Evolutionary conservation across 768 basidiomycete species (phyloP).

Genomic region (Termitomyces sp.): DNA sequence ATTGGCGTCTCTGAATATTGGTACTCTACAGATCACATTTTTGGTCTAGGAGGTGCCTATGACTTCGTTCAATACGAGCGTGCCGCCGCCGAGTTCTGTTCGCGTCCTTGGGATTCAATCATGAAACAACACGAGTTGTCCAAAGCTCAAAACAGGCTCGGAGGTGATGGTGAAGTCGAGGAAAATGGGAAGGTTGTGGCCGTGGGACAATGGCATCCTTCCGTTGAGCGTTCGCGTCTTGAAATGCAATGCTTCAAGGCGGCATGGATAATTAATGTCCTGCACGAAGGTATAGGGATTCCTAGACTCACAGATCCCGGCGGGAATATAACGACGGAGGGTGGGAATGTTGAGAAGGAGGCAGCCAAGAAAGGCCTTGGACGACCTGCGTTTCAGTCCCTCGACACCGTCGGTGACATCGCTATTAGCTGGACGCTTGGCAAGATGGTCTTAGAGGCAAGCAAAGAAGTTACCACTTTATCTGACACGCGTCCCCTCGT

Average conservation of each 20-base stretch:
- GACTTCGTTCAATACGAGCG: conserved; percentile 96
- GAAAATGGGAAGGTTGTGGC: conserved; percentile 55
- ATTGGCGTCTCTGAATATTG: conserved; percentile 99
- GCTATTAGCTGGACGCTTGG: conserved; percentile 98
- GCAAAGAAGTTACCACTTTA: conserved; percentile 65
- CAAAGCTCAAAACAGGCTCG: conserved; percentile 38
- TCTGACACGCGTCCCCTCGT: conserved; percentile 49
- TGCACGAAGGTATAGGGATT: conserved; percentile 94
- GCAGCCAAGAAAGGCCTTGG: conserved; percentile 82
- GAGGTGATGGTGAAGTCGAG: conserved; percentile 62
- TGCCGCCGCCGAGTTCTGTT: conserved; percentile 83
- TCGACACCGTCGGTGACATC: conserved; percentile 88
- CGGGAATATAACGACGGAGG: conserved; percentile 67
- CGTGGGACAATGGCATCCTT: conserved; percentile 61
- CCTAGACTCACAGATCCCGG: conserved; percentile 85
- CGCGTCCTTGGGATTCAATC: conserved; percentile 72
- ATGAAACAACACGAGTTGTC: conserved; percentile 58
- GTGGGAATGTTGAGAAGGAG: conserved; percentile 65
- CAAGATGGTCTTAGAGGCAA: conserved; percentile 98
- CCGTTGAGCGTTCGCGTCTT: conserved; percentile 78
- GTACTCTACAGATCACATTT: conserved; percentile 98
- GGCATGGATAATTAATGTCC: conserved; percentile 93
- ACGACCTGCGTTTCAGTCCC: conserved; percentile 81
- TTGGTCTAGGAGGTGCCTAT: conserved; percentile 91
- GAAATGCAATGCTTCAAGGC: conserved; percentile 99